Base-by-base conservation (phyloP, 2,329 filamentous ascomycete species). In the Aspergillus cejpii region DNA sequence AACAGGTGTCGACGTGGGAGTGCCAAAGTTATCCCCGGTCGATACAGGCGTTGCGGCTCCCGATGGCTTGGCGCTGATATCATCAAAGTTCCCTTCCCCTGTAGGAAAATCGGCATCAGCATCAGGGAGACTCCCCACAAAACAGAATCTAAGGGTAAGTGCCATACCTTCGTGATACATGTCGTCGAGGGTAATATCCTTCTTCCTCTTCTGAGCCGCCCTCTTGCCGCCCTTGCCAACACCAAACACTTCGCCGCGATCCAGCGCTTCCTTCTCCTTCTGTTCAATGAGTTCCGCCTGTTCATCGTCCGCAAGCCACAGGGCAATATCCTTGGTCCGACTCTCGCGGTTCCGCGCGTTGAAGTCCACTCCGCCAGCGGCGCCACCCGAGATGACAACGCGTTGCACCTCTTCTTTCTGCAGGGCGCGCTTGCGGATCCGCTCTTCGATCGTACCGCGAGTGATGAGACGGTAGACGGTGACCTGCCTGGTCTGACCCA, bases 371-470 rank as follows among this genome's bases (percentile, higher is more conserved):
- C 86, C 86, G 44, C 85, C 85, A 53, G 79, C 78, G 31, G 81
- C 78, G 46, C 90, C 89, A 56, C 91, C 92, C 39, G 87, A 86
- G 60, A 97, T 97, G 64, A 96, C 91, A 20, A 97, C 91, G 43
- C 92, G 88, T 68, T 96, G 91, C 53, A 98, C 92, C 66, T 98
- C 92, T 72, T 98, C 92, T 73, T 98, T 98, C 66, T 98, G 92
- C 68, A 96, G 73, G 2, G 92, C 92, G 50, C 92, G 85, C 76
- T 96, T 96, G 52, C 92, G 85, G 59, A 98, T 98, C 43, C 92
- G 88, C 70, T 98, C 92, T 71, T 97, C 92, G 61, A 98, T 97
- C 0, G 92, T 97, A 52, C 89, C 88, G 36, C 88, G 84, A 0
- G 92, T 98, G 69, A 98, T 97, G 62, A 98, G 83, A 53, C 92